phyloP scores from a whole-genome alignment of 139 green algal genomes.

The Chlorokybus atmophyticus region DNA sequence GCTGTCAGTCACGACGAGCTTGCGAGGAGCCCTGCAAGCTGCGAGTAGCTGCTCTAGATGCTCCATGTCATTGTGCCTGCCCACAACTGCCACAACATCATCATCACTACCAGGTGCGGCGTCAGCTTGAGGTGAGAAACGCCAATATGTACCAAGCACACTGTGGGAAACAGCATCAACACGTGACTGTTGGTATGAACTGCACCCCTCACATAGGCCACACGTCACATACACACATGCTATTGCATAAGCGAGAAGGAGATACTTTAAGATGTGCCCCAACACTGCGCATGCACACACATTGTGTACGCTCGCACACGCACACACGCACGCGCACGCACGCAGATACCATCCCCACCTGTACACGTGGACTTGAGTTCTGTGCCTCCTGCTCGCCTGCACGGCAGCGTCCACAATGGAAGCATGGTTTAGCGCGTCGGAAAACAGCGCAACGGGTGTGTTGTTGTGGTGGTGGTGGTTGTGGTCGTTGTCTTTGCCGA shows the following conservation, averaged over 20 bases:
- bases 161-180: too few species aligned
- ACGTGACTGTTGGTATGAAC: too few species aligned
- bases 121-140: too few species aligned
- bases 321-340: background rate
- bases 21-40: conserved; percentile 14
- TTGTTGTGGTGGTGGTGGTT: background rate
- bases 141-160: too few species aligned
- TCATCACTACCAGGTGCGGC: too few species aligned
- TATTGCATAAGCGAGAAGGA: too few species aligned
- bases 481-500: background rate
- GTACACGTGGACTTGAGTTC: conserved; percentile 41
- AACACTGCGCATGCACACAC: too few species aligned
- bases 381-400: conserved; percentile 30
- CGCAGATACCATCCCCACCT: background rate
- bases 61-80: conserved; percentile 73
- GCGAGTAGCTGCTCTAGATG: conserved; percentile 53
- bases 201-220: too few species aligned
- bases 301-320: too few species aligned
- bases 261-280: too few species aligned
- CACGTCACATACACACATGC: too few species aligned
- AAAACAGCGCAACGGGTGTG: conserved; percentile 34
- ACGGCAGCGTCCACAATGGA: conserved; percentile 83
- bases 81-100: too few species aligned
- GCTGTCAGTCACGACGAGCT: conserved; percentile 72
- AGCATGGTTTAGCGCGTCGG: conserved; percentile 90